Evolutionary conservation across 2,329 filamentous ascomycete species (phyloP).

Genomic region (Colletotrichum viniferum): DNA sequence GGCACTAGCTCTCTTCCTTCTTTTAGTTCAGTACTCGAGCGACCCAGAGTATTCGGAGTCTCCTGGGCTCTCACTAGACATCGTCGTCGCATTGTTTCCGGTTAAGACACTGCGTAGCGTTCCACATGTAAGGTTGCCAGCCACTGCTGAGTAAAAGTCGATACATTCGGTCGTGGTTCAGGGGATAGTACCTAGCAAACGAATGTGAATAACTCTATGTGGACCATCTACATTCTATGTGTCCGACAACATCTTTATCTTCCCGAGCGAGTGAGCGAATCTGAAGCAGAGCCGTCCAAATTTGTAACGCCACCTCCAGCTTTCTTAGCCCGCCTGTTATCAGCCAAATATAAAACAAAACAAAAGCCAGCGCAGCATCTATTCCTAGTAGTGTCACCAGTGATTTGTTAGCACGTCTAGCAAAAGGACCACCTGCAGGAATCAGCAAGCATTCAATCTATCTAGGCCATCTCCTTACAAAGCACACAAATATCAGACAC

Average conservation of each 20-base stretch:
- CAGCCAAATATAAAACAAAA: background rate
- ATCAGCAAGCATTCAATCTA: background rate
- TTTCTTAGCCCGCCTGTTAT: background rate
- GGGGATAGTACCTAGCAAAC: too few relatives aligned
- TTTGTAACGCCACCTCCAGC: background rate
- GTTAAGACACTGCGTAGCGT: fast-evolving
- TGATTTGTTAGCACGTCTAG: background rate
- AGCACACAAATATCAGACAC: background rate
- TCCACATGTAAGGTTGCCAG: too few relatives aligned
- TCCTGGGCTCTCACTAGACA: too few relatives aligned
- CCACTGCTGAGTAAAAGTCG: too few relatives aligned
- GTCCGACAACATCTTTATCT: background rate
- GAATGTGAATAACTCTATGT: background rate
- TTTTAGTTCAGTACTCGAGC: too few relatives aligned
- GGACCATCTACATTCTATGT: background rate
- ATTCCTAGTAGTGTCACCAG: background rate
- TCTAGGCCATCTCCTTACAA: background rate
- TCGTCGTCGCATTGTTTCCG: fast-evolving
- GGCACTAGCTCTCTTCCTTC: too few relatives aligned
- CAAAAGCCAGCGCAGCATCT: background rate
- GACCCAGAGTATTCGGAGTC: too few relatives aligned
- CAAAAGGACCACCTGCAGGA: background rate
- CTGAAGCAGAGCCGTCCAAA: background rate
- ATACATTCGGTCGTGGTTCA: too few relatives aligned
- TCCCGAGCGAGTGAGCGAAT: background rate